These are phyloP conservation scores for Musa acuminata DNA, from an alignment of 176 grass and related monocot species.

Conservation along the genomic window DNA sequence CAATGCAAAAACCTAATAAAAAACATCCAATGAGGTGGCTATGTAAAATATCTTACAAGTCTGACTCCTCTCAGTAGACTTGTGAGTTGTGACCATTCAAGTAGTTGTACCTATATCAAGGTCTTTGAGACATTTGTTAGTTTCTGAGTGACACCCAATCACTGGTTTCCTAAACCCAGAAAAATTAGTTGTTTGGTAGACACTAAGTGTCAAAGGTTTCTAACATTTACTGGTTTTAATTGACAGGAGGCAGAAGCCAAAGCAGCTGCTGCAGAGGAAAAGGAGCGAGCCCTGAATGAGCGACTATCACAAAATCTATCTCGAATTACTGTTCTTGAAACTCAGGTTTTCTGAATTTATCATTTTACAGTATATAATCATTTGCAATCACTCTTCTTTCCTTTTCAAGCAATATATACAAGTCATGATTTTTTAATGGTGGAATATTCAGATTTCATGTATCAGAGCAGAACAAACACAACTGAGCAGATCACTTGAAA, in stretches of 20 bases:
- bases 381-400: background rate
- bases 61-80: background rate
- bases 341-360: constrained; percentile 46
- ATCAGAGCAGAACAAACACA: constrained; percentile 99
- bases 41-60: background rate
- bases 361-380: background rate
- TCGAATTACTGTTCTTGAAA: constrained; percentile 85
- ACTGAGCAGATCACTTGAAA: constrained; percentile 90
- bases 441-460: constrained; percentile 64
- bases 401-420: background rate
- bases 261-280: constrained; percentile 93
- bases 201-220: background rate
- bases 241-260: constrained; percentile 98
- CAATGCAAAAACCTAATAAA: background rate
- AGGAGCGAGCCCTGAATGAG: constrained; percentile 76
- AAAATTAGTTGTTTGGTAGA: background rate
- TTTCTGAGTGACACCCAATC: too few species aligned
- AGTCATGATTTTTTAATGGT: background rate
- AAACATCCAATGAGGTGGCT: background rate
- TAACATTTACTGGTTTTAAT: constrained; percentile 11
- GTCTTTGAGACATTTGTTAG: too few species aligned
- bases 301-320: constrained; percentile 73
- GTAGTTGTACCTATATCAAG: background rate
- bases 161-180: too few species aligned
- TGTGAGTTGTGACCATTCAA: background rate